phyloP scores from a whole-genome alignment of 1,284 basidiomycete species.

The Ganoderma lingzhi region DNA sequence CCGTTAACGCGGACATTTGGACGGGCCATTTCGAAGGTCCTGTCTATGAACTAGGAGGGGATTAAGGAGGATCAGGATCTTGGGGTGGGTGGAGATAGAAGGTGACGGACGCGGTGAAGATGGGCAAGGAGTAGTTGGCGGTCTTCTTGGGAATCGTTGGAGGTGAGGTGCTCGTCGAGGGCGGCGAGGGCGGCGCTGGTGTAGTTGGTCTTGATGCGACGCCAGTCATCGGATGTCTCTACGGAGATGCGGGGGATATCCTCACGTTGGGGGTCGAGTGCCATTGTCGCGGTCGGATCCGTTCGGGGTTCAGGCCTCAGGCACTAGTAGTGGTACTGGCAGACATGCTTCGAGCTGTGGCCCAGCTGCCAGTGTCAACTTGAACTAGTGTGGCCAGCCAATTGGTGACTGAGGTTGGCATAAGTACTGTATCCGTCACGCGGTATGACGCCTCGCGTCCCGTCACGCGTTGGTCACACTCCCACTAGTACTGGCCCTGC shows the following conservation, averaged over 20 bases:
- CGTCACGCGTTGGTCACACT: constrained; percentile 29
- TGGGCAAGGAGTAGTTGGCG: constrained; percentile 55
- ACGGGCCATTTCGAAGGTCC: constrained; percentile 68
- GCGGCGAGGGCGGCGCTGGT: constrained; percentile 50
- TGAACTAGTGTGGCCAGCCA: no score
- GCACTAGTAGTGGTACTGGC: background rate
- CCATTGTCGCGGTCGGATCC: constrained; percentile 9
- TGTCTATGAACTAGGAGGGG: constrained; percentile 60
- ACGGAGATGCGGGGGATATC: constrained; percentile 72
- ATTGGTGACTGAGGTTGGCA: no score
- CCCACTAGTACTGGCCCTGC: no score
- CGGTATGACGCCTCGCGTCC: constrained; percentile 8
- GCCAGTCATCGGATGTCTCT: constrained; percentile 69
- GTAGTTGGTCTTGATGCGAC: constrained; percentile 60
- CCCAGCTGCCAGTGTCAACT: no score
- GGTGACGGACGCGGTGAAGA: constrained; percentile 54
- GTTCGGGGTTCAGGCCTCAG: background rate
- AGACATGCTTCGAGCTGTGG: background rate
- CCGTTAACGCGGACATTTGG: constrained; percentile 84
- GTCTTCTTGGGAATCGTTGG: constrained; percentile 46
- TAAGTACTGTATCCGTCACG: no score
- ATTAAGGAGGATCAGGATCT: background rate
- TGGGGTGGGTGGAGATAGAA: background rate
- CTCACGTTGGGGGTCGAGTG: constrained; percentile 55
- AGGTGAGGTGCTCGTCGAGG: constrained; percentile 53